These are phyloP conservation scores for Coprinopsis strossmayeri DNA, from an alignment of 768 basidiomycete genomes.

Conservation along the genomic window DNA sequence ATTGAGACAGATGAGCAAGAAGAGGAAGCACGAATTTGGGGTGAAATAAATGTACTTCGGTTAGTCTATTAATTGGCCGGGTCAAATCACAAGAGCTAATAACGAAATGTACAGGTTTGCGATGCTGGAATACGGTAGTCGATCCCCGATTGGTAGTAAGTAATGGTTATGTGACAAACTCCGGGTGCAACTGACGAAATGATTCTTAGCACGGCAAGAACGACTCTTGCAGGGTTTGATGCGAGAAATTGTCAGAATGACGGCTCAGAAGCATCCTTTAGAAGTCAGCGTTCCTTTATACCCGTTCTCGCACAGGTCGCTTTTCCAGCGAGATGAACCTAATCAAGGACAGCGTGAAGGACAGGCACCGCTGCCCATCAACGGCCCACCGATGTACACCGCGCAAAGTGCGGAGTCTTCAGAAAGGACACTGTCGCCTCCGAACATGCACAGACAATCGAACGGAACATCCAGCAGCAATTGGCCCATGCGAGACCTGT, in stretches of 20 bases:
- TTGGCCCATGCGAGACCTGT: constrained; percentile 22
- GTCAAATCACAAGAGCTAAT: not conserved
- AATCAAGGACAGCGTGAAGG: constrained; percentile 3
- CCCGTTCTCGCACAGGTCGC: constrained; percentile 66
- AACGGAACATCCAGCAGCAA: constrained; percentile 1
- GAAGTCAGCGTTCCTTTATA: constrained; percentile 77
- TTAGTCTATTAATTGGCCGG: constrained; percentile 21
- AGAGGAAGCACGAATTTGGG: constrained; percentile 76
- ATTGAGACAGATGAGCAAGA: constrained; percentile 75
- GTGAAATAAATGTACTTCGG: constrained; percentile 82
- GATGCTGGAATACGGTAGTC: constrained; percentile 74
- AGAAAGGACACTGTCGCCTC: constrained; percentile 6
- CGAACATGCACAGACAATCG: not conserved
- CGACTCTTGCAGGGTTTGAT: constrained; percentile 75
- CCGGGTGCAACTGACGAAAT: constrained; percentile 5
- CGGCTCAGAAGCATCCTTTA: constrained; percentile 72
- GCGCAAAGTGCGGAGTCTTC: not conserved
- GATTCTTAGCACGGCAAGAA: constrained; percentile 66
- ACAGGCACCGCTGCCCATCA: constrained; percentile 2
- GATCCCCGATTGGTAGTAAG: constrained; percentile 81
- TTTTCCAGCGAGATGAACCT: constrained; percentile 48
- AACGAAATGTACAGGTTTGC: constrained; percentile 50
- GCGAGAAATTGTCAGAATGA: constrained; percentile 80
- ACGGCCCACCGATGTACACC: constrained; percentile 1
- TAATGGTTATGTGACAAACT: constrained; percentile 5